These are phyloP conservation scores for Arthrinium phaeospermum DNA, from an alignment of 2,329 filamentous ascomycete genomes.

Conservation along the genomic window DNA sequence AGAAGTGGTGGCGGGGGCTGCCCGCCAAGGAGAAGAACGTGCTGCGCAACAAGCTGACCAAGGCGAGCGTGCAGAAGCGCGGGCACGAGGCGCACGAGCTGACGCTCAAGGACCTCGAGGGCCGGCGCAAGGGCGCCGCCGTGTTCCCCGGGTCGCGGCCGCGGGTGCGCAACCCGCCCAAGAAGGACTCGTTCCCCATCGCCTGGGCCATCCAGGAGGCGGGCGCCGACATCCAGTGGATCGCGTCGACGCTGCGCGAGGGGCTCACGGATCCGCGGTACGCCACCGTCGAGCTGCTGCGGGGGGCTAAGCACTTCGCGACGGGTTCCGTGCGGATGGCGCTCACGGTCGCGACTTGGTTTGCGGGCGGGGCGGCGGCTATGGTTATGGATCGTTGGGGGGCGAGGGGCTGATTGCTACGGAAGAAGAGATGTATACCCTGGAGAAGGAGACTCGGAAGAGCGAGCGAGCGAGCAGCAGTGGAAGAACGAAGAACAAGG, in stretches of 20 bases:
- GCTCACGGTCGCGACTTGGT: conserved; percentile 25
- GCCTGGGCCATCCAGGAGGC: conserved; percentile 31
- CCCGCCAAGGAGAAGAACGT: conserved; percentile 29
- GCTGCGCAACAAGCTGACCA: conserved; percentile 35
- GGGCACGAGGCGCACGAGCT: conserved; percentile 38
- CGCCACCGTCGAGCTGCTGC: background rate
- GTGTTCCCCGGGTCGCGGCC: conserved; percentile 37
- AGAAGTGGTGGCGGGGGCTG: conserved; percentile 56
- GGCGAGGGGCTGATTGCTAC: background rate
- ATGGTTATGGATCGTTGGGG: background rate
- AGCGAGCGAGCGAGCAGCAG: too few species aligned
- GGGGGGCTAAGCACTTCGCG: background rate
- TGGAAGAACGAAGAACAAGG: background rate
- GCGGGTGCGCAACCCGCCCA: conserved; percentile 33
- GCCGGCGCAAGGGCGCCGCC: conserved; percentile 32
- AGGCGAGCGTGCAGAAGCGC: conserved; percentile 34
- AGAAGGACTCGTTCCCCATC: conserved; percentile 33
- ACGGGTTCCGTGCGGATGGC: conserved; percentile 24
- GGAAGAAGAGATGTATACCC: too few species aligned
- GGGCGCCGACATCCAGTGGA: conserved; percentile 25
- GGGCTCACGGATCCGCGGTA: background rate
- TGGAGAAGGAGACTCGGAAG: background rate
- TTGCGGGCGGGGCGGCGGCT: conserved; percentile 10
- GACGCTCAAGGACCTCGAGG: conserved; percentile 34
- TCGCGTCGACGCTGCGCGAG: conserved; percentile 14